Percentiles rank a stretch among this genome's conserved stretches.
phyloP scores from a whole-genome alignment of 352 stramenopile genomes.

The Pythium biforme region DNA sequence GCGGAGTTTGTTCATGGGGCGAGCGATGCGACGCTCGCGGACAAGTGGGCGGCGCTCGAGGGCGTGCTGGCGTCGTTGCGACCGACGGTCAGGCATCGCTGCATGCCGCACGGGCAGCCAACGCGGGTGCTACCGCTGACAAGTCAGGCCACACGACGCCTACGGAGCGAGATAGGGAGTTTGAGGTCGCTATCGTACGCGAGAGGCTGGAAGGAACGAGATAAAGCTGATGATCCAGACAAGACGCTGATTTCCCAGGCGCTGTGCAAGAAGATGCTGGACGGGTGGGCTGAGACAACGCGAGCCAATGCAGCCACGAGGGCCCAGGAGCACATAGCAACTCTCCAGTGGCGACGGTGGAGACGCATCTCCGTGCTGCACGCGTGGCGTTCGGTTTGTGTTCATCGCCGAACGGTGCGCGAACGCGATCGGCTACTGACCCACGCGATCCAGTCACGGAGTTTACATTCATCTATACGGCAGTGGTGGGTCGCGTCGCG shows the following conservation, averaged over 20 bases:
- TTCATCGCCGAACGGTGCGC: not conserved
- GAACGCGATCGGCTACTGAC: not conserved
- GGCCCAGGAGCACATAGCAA: not conserved
- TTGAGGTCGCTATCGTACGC: not conserved
- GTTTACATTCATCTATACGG: not conserved
- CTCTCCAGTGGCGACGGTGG: constrained; percentile 1
- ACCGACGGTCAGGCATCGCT: not conserved
- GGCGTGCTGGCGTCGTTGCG: constrained; percentile 3
- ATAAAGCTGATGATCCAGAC: not conserved
- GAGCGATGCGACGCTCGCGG: not conserved
- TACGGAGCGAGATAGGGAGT: not conserved
- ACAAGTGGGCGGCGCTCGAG: constrained; percentile 19
- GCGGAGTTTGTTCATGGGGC: not conserved
- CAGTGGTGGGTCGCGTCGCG: constrained; percentile 8
- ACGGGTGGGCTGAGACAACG: not conserved
- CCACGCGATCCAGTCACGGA: not conserved
- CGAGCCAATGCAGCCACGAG: not conserved
- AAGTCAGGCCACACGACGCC: not conserved
- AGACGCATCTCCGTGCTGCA: not conserved
- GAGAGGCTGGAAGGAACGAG: not conserved
- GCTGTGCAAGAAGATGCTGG: not conserved
- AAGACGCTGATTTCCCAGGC: not conserved
- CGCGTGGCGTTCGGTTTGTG: not conserved
- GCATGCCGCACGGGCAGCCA: not conserved
- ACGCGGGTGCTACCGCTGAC: not conserved